These are phyloP conservation scores for Holtermannia corniformis DNA, from an alignment of 768 basidiomycete genomes.

Conservation along the genomic window DNA sequence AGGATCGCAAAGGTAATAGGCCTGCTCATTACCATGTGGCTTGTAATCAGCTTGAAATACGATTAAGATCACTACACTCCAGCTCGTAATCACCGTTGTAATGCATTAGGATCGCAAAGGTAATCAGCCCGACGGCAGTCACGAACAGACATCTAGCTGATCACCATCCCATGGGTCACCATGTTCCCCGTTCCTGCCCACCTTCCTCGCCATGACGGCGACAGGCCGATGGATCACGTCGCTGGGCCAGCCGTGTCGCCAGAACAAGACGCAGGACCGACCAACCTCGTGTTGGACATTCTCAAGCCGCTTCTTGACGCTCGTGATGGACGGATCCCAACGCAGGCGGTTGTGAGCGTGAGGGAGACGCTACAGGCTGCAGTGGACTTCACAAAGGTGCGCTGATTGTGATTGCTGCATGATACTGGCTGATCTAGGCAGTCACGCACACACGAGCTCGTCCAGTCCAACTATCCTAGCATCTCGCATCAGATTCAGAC, in stretches of 20 bases:
- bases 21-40: no score
- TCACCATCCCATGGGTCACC: no score
- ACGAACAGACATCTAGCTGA: no score
- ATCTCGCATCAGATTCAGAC: slow-evolving; percentile 56
- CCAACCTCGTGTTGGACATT: slow-evolving; percentile 18
- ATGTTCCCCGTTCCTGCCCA: slow-evolving; percentile 32
- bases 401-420: slow-evolving; percentile 4
- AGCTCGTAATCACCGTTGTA: no score
- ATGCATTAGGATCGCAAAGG: no score
- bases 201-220: slow-evolving; percentile 19
- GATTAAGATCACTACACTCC: no score
- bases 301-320: slow-evolving; percentile 14
- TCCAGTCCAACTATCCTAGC: slow-evolving; percentile 13
- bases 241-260: not conserved
- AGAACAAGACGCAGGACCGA: not conserved
- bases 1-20: no score
- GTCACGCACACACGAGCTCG: slow-evolving; percentile 18
- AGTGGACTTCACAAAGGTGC: slow-evolving; percentile 62
- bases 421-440: not conserved
- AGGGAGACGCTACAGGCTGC: slow-evolving; percentile 59
- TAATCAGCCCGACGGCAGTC: no score
- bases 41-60: no score
- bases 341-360: slow-evolving; percentile 11
- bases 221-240: slow-evolving; percentile 8
- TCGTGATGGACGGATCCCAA: slow-evolving; percentile 11